Conservation (phyloP, 2,329 filamentous ascomycete species). For the Cercospora sojina region DNA sequence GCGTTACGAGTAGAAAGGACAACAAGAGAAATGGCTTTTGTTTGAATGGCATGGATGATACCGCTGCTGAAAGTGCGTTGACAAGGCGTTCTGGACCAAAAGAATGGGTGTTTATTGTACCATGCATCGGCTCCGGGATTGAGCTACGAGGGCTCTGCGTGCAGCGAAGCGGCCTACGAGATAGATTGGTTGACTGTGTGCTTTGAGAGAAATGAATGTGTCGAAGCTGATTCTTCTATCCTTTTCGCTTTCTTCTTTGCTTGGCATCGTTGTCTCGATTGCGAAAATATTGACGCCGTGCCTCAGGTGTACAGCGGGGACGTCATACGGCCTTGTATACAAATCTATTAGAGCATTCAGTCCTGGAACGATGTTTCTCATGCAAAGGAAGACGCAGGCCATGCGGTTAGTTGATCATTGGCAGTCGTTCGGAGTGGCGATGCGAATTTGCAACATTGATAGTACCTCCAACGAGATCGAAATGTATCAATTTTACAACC, state of each 20-base stretch:
- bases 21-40: conserved; percentile 12
- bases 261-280: too few relatives aligned
- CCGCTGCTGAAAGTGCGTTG: conserved; percentile 15
- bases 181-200: background rate
- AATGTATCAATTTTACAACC: too few relatives aligned
- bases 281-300: too few relatives aligned
- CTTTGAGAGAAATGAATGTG: background rate
- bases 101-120: background rate
- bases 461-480: too few relatives aligned
- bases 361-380: too few relatives aligned
- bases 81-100: conserved; percentile 1
- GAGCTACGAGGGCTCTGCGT: conserved; percentile 7
- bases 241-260: background rate
- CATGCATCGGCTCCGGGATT: conserved; percentile 17
- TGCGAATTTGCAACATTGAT: too few relatives aligned
- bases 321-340: too few relatives aligned
- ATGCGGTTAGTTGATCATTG: too few relatives aligned
- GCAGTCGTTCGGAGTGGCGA: too few relatives aligned
- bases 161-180: background rate
- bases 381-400: too few relatives aligned
- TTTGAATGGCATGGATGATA: conserved; percentile 14
- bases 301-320: too few relatives aligned
- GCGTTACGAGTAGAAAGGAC: conserved; percentile 24
- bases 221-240: background rate
- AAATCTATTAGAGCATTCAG: too few relatives aligned